These are phyloP conservation scores for Claviceps arundinis DNA, from an alignment of 2,329 filamentous ascomycete genomes.

Conservation along the genomic window DNA sequence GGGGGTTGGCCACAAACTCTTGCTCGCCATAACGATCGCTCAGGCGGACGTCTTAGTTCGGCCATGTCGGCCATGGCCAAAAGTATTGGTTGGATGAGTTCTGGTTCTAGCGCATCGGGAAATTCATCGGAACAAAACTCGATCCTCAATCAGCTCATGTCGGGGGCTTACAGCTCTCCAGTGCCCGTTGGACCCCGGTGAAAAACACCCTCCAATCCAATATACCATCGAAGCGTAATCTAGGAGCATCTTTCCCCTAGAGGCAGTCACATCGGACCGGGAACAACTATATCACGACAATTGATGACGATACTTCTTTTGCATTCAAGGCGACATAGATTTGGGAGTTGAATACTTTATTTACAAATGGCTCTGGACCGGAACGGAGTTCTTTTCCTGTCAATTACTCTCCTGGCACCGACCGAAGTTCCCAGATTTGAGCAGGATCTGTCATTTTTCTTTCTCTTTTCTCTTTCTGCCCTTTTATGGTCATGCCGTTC, in stretches of 20 bases:
- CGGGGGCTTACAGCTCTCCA: slow-evolving; percentile 44
- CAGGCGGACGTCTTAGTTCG: slow-evolving; percentile 65
- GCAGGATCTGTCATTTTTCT: not conserved
- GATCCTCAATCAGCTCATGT: slow-evolving; percentile 49
- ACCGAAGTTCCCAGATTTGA: not conserved
- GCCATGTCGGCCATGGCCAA: slow-evolving; percentile 66
- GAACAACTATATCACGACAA: slow-evolving; percentile 12
- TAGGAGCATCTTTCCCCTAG: slow-evolving; percentile 2
- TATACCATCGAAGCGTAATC: no score
- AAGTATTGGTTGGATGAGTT: slow-evolving; percentile 66
- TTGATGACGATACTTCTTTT: slow-evolving; percentile 20
- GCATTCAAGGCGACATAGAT: slow-evolving; percentile 25
- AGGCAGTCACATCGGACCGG: slow-evolving; percentile 10
- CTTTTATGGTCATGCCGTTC: not conserved
- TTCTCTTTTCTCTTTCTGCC: not conserved
- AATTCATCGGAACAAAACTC: slow-evolving; percentile 34
- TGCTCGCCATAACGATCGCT: slow-evolving; percentile 75
- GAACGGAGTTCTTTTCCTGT: slow-evolving; percentile 17
- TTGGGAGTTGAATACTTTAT: slow-evolving; percentile 16
- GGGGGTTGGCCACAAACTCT: slow-evolving; percentile 88
- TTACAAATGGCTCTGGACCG: slow-evolving; percentile 15
- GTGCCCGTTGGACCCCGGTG: slow-evolving; percentile 53
- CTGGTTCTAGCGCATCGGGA: slow-evolving; percentile 15
- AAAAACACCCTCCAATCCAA: not conserved
- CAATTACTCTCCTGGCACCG: not conserved